Percentiles rank a stretch among this genome's conserved stretches.
Conservation (phyloP, 2,329 filamentous ascomycete genomes). For the Ceratocystis diversiconidia region DNA sequence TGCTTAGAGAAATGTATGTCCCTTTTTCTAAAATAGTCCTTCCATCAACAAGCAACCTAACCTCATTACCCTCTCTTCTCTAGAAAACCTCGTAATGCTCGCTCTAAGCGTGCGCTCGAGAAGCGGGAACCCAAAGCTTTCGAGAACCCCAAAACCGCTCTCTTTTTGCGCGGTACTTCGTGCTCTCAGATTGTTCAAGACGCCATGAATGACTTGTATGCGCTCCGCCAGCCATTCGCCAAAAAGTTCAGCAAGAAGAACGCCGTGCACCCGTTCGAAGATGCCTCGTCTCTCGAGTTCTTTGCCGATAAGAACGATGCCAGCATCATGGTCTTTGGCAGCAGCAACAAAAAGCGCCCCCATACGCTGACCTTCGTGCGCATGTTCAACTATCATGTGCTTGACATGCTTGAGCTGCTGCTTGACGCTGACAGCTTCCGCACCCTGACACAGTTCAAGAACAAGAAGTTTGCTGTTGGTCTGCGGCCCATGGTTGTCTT, state of each 20-base stretch:
- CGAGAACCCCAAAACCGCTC: constrained; percentile 80
- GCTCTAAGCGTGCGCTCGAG: constrained; percentile 88
- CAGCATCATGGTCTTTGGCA: constrained; percentile 69
- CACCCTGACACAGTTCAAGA: constrained; percentile 60
- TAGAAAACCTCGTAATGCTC: constrained; percentile 55
- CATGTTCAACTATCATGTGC: constrained; percentile 70
- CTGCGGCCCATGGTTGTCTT: constrained; percentile 87
- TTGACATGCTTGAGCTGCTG: constrained; percentile 89
- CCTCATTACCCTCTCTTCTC: neutral
- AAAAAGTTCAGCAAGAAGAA: constrained; percentile 98
- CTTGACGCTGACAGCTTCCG: constrained; percentile 62
- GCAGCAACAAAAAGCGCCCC: constrained; percentile 86
- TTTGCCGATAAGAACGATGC: constrained; percentile 94
- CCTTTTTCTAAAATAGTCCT: neutral
- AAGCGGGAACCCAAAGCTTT: constrained; percentile 77
- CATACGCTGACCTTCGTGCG: constrained; percentile 74
- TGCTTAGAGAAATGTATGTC: constrained; percentile 19
- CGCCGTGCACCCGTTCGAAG: constrained; percentile 85
- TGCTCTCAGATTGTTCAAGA: constrained; percentile 73
- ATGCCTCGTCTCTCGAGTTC: constrained; percentile 76
- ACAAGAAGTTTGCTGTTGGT: constrained; percentile 60
- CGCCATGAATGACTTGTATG: constrained; percentile 69
- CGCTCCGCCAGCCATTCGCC: constrained; percentile 68
- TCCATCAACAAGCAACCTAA: neutral
- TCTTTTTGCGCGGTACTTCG: constrained; percentile 78